Percentiles rank a stretch among this genome's conserved stretches.
phyloP scores from a whole-genome alignment of 2,329 filamentous ascomycete species.

The Colletotrichum lupini region DNA sequence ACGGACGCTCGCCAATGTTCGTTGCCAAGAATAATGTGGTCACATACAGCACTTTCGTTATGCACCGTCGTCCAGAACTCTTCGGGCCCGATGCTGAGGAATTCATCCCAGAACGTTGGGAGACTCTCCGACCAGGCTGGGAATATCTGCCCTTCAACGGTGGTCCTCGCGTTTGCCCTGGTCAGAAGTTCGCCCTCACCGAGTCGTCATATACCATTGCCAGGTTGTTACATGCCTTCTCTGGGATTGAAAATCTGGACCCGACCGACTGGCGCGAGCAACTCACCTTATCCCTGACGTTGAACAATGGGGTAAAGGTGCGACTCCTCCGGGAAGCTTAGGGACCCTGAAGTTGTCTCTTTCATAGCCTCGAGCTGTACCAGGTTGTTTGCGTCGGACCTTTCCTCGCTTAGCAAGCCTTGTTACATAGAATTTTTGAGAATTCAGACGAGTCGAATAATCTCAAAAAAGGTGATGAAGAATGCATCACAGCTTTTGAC shows the following conservation, averaged over 20 bases:
- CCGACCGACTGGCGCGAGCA: conserved; percentile 25
- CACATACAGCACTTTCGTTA: conserved; percentile 53
- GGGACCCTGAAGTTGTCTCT: not conserved
- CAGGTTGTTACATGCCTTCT: conserved; percentile 42
- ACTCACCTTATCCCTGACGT: conserved; percentile 26
- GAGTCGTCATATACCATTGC: conserved; percentile 39
- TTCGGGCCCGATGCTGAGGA: conserved; percentile 42
- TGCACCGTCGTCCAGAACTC: conserved; percentile 44
- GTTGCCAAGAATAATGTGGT: conserved; percentile 57
- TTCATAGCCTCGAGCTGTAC: not conserved
- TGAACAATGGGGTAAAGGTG: conserved; percentile 27
- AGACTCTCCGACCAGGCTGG: conserved; percentile 44
- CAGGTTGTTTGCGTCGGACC: not conserved
- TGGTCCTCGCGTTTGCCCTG: conserved; percentile 46
- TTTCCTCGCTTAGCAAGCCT: not conserved
- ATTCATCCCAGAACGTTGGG: conserved; percentile 46
- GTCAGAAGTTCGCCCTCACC: conserved; percentile 40
- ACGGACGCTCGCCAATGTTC: conserved; percentile 57
- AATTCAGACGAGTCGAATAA: not conserved
- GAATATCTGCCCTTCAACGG: conserved; percentile 52
- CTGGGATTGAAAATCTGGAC: conserved; percentile 16
- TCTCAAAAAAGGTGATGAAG: not conserved
- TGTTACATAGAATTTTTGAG: not conserved
- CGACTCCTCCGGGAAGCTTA: conserved; percentile 17
- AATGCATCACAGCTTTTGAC: not conserved